Evolutionary conservation across 179 eudicot genomes (phyloP).

Genomic region (Gypsophila paniculata): DNA sequence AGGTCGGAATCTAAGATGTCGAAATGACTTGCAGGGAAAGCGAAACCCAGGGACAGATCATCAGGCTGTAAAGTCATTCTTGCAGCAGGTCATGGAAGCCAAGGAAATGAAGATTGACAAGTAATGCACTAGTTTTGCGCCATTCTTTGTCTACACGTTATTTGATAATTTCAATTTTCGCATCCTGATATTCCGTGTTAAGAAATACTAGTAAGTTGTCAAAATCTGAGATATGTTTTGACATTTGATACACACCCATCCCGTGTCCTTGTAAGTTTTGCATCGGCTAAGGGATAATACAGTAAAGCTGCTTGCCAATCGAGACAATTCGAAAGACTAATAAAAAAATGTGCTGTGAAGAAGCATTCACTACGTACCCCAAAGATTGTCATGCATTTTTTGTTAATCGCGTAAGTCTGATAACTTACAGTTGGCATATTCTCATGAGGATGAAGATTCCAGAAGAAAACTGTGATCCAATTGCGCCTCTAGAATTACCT

Average conservation of each 20-base stretch:
- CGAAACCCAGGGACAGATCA: slow-evolving; percentile 80
- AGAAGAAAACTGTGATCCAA: slow-evolving; percentile 64
- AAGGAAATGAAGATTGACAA: slow-evolving; percentile 91
- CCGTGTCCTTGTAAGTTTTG: too few species aligned
- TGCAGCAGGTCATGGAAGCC: slow-evolving; percentile 55
- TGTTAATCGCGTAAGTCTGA: background rate
- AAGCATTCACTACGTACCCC: too few species aligned
- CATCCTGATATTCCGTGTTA: too few species aligned
- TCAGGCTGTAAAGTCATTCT: slow-evolving; percentile 59
- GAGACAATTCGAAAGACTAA: too few species aligned
- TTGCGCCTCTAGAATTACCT: slow-evolving; percentile 84
- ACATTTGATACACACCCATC: too few species aligned
- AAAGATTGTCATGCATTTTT: background rate
- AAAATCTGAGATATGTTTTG: too few species aligned
- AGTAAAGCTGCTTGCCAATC: too few species aligned
- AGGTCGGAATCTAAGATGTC: slow-evolving; percentile 13
- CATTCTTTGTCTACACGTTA: background rate
- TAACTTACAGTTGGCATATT: slow-evolving; percentile 73
- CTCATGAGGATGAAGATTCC: slow-evolving; percentile 84
- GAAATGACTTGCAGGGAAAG: slow-evolving; percentile 59
- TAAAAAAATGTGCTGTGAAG: too few species aligned
- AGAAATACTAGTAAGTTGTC: too few species aligned
- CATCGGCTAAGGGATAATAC: too few species aligned
- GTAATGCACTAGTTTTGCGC: slow-evolving; percentile 30
- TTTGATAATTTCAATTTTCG: too few species aligned